A percentile compares a stretch with the other conserved stretches of the same genome.
phyloP scores from a whole-genome alignment of 2,329 filamentous ascomycete species.

The Neonectria neomacrospora region DNA sequence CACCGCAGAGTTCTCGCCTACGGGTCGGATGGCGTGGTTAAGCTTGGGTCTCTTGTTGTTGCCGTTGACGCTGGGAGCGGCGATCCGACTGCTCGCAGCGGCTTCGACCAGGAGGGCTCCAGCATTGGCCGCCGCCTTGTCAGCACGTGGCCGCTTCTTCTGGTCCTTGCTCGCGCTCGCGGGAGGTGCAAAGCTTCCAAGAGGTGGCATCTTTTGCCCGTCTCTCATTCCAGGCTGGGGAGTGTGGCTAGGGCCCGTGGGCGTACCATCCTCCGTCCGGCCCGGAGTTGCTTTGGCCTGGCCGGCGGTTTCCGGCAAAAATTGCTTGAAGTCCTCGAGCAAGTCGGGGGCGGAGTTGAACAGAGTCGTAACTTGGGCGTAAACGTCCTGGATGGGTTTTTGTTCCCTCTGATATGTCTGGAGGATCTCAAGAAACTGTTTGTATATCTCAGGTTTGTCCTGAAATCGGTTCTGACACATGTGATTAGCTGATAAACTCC shows the following conservation, averaged over 20 bases:
- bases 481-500: conserved; percentile 33
- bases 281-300: conserved; percentile 62
- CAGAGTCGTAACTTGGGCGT: conserved; percentile 92
- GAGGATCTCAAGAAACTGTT: conserved; percentile 97
- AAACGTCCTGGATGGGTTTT: conserved; percentile 98
- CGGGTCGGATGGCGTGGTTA: conserved; percentile 72
- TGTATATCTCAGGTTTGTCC: conserved; percentile 97
- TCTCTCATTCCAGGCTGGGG: conserved; percentile 66
- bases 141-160: conserved; percentile 82
- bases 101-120: conserved; percentile 58
- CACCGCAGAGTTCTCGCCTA: conserved; percentile 69
- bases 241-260: conserved; percentile 61
- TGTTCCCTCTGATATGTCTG: conserved; percentile 98
- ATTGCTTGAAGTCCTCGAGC: conserved; percentile 98
- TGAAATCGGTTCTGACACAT: conserved; percentile 87
- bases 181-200: conserved; percentile 91
- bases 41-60: conserved; percentile 81
- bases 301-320: conserved; percentile 85
- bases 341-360: conserved; percentile 95
- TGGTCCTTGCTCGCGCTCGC: conserved; percentile 85
- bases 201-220: conserved; percentile 85
- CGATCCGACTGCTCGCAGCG: conserved; percentile 50
- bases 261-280: conserved; percentile 66
- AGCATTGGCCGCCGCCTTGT: conserved; percentile 63
- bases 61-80: conserved; percentile 49